Conservation (phyloP, 352 stramenopile species). For the Elongisporangium senticosum region DNA sequence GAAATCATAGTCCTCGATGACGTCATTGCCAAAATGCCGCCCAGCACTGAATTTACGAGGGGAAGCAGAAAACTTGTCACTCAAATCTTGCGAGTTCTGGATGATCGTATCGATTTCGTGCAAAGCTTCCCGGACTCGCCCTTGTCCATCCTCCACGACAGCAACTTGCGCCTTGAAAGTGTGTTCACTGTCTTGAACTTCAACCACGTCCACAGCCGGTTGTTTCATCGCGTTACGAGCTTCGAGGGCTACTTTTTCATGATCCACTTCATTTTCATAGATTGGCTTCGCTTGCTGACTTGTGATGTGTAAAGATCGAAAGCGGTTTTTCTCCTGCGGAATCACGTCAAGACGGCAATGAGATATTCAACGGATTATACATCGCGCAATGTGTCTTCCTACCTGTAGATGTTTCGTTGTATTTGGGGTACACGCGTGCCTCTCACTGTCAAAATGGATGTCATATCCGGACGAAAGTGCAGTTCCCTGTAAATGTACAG, state of each 20-base stretch:
- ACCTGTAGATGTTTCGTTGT: conserved; percentile 71
- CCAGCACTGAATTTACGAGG: neutral
- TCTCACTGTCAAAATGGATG: conserved; percentile 50
- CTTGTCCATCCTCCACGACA: conserved; percentile 28
- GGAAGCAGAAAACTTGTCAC: neutral
- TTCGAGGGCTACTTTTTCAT: conserved; percentile 4
- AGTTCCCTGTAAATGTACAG: conserved; percentile 24
- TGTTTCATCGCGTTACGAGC: conserved; percentile 7
- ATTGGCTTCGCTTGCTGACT: neutral
- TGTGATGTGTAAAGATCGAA: neutral
- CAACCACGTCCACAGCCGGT: conserved; percentile 1
- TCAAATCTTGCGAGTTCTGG: conserved; percentile 12
- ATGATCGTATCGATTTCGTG: conserved; percentile 50
- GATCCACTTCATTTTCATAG: neutral
- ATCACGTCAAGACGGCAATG: neutral
- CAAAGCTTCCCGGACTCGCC: conserved; percentile 35
- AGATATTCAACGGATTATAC: neutral
- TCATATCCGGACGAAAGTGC: conserved; percentile 61
- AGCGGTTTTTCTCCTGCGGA: neutral
- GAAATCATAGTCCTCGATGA: conserved; percentile 41
- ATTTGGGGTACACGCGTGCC: conserved; percentile 57
- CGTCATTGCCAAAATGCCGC: conserved; percentile 11
- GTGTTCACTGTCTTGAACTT: conserved; percentile 17
- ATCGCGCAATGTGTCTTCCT: conserved; percentile 1
- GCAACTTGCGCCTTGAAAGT: conserved; percentile 24